A percentile compares a stretch with the other conserved stretches of the same genome.
Evolutionary conservation across 441 rosid species (phyloP).

Genomic region (Arabidopsis hybrid): DNA sequence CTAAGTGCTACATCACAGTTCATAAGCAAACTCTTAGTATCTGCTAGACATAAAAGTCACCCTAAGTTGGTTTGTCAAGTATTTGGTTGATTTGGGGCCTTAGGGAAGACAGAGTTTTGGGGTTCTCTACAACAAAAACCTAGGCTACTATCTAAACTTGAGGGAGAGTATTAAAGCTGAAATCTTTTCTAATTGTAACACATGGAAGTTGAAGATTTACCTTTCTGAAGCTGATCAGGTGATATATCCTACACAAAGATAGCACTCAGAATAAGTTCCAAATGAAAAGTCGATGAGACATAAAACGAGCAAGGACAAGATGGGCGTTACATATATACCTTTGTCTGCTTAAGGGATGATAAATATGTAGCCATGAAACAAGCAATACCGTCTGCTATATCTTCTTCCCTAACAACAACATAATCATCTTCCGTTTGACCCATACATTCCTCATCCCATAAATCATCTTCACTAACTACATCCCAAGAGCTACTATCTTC

Average conservation of each 20-base stretch:
- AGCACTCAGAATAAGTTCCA: constrained; percentile 15
- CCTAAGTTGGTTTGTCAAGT: neutral
- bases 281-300: neutral
- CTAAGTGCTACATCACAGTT: constrained; percentile 67
- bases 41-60: neutral
- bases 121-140: neutral
- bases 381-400: constrained; percentile 93
- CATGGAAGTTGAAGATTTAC: constrained; percentile 49
- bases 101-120: neutral
- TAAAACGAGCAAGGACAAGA: neutral
- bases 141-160: neutral
- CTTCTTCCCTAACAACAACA: constrained; percentile 93
- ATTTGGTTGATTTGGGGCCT: neutral
- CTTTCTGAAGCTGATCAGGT: constrained; percentile 93
- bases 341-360: constrained; percentile 83
- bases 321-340: constrained; percentile 50
- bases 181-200: neutral
- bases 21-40: constrained; percentile 30
- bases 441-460: constrained; percentile 65
- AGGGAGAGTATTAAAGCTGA: neutral
- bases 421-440: constrained; percentile 74
- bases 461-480: constrained; percentile 73
- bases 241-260: constrained; percentile 67
- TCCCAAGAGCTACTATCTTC: constrained; percentile 95
- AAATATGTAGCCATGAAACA: constrained; percentile 94